Conservation (phyloP, 2,329 filamentous ascomycete species). For the Pseudodiploospora longispora region DNA sequence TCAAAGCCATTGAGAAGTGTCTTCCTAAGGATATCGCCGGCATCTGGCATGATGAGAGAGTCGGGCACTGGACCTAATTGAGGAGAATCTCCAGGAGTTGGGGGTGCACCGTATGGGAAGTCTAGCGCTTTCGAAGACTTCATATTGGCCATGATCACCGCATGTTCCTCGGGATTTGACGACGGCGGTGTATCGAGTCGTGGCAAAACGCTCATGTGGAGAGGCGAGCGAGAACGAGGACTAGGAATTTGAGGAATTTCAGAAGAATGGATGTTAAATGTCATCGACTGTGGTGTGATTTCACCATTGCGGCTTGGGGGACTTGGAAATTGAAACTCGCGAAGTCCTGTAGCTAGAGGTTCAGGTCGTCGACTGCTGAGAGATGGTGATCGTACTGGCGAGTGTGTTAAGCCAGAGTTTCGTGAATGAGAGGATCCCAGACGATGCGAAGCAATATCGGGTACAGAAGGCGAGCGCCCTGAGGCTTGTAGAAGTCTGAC, state of each 20-base stretch:
- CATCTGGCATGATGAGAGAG: slow-evolving; percentile 18
- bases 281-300: slow-evolving; percentile 15
- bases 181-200: slow-evolving; percentile 25
- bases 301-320: slow-evolving; percentile 22
- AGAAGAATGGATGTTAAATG: slow-evolving; percentile 13
- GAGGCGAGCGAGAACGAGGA: slow-evolving; percentile 17
- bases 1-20: slow-evolving; percentile 18
- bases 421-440: slow-evolving; percentile 7
- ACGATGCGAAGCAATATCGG: slow-evolving; percentile 6
- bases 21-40: slow-evolving; percentile 20
- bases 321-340: slow-evolving; percentile 30
- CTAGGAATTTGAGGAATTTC: slow-evolving; percentile 18
- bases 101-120: slow-evolving; percentile 13
- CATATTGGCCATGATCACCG: neutral
- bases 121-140: slow-evolving; percentile 12
- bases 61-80: slow-evolving; percentile 19
- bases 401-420: slow-evolving; percentile 11
- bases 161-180: slow-evolving; percentile 20
- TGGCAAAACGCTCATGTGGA: slow-evolving; percentile 12
- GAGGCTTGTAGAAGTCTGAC: slow-evolving; percentile 21
- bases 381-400: slow-evolving; percentile 19
- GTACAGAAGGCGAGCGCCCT: slow-evolving; percentile 21
- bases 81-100: slow-evolving; percentile 25
- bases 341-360: slow-evolving; percentile 20
- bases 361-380: slow-evolving; percentile 13